Percentiles rank a stretch among this genome's conserved stretches.
phyloP scores from a whole-genome alignment of 2,329 filamentous ascomycete genomes.

The Fusarium mundagurra region DNA sequence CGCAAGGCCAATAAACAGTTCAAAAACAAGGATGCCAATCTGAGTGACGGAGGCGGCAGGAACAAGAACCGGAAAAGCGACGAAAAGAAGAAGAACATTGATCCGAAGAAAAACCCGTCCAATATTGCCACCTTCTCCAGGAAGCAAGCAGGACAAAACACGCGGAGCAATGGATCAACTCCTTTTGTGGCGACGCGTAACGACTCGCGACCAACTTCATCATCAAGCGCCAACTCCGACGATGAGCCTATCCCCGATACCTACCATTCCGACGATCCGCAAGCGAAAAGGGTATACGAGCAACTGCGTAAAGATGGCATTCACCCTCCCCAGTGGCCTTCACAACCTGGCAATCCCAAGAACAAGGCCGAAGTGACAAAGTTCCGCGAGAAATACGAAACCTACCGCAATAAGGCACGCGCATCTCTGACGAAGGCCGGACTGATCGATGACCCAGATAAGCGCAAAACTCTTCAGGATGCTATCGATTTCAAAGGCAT shows the following conservation, averaged over 20 bases:
- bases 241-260: conserved; percentile 30
- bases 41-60: conserved; percentile 41
- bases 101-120: conserved; percentile 31
- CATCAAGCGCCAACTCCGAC: conserved; percentile 38
- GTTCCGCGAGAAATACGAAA: conserved; percentile 65
- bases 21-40: conserved; percentile 39
- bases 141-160: conserved; percentile 21
- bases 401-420: conserved; percentile 66
- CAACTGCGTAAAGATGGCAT: conserved; percentile 66
- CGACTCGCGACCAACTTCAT: conserved; percentile 40
- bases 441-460: conserved; percentile 72
- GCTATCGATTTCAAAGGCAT: conserved; percentile 75
- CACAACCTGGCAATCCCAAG: conserved; percentile 61
- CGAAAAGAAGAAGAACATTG: conserved; percentile 41
- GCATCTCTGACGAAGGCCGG: conserved; percentile 66
- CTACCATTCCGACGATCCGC: conserved; percentile 48
- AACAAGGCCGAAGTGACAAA: conserved; percentile 63
- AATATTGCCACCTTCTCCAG: conserved; percentile 14
- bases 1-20: conserved; percentile 43
- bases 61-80: conserved; percentile 37
- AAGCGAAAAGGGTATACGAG: conserved; percentile 61
- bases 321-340: conserved; percentile 64
- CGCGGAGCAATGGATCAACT: conserved; percentile 33
- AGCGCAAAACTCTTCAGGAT: conserved; percentile 68
- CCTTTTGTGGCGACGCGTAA: conserved; percentile 33